Base-by-base conservation (phyloP, 768 basidiomycete genomes). In the Postia placenta region DNA sequence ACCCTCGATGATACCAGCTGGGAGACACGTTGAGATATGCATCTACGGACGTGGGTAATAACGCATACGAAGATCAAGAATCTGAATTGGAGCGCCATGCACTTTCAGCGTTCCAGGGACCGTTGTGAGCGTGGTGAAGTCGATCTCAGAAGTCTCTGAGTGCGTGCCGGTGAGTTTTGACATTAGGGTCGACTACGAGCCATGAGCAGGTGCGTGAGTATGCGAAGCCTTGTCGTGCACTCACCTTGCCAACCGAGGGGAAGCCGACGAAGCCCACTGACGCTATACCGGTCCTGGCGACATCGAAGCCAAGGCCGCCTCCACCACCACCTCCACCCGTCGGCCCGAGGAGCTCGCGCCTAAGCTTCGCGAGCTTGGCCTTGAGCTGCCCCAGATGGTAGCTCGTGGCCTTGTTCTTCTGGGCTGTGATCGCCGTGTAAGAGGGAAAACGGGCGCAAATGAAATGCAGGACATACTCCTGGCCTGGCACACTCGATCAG, bases 1-100 rank as follows among this genome's bases (percentile, higher is more conserved):
- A 58, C 95, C 95, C 66, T 97, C 95, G 54, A 98, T 96, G 55
- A 98, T 98, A 74, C 96, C 95, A 55, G 92, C 86, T 91, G 54
- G 48, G 53, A 52, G 20, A 51, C 20, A 51, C 61, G 20, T 51
- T 63, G 44, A 64, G 57, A 33, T 44, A 37, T 41, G 26, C 45
- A 23, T 43, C 45, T 28, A 45, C 20, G 30, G 11, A 24, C 30
- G 9, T 33, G 30, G 30, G 30, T 7, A 2, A 1, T 6, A n/a
- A 11, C 2, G 72, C 86, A 61, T 60, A 90, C 89, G 92, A 50
- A 94, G 69, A 74, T 94, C 92, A 11, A 94, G 74, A 54, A 97
- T 93, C 60, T 97, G 95, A 59, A 97, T 92, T 25, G 92, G 91
- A 19, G 95, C 93, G 25, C 95, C 95, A 56, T 97, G 94, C 1